Evolutionary conservation across 2,329 filamentous ascomycete genomes (phyloP).

Genomic region (Aureobasidium sp.): DNA sequence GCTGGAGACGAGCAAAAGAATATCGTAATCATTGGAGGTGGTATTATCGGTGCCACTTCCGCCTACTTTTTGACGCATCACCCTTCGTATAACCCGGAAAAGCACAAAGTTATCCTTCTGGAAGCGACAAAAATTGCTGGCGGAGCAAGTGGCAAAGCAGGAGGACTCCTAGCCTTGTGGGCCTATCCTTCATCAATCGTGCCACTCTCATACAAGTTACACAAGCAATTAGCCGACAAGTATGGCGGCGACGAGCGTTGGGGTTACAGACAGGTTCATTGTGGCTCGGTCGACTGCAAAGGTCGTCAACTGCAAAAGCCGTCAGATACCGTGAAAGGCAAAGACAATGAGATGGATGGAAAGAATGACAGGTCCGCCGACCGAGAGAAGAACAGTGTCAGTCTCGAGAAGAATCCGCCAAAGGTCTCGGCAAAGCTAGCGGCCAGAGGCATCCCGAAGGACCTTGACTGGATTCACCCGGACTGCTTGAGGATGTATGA

Average conservation of each 20-base stretch:
- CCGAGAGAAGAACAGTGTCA: constrained; percentile 37
- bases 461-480: constrained; percentile 77
- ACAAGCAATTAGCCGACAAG: constrained; percentile 75
- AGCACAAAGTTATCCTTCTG: constrained; percentile 75
- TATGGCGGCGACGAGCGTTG: constrained; percentile 71
- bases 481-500: constrained; percentile 64
- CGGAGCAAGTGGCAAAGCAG: constrained; percentile 92
- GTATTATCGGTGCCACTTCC: constrained; percentile 85
- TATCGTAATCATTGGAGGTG: constrained; percentile 56
- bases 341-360: constrained; percentile 26
- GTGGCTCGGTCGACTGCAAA: constrained; percentile 56
- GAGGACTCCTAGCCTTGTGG: constrained; percentile 83
- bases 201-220: constrained; percentile 75
- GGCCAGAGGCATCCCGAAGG: constrained; percentile 60
- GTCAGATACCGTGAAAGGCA: constrained; percentile 24
- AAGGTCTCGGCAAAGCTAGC: constrained; percentile 46
- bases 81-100: constrained; percentile 65
- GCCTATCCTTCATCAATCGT: constrained; percentile 82
- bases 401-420: constrained; percentile 49
- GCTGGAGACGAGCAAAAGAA: constrained; percentile 24
- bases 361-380: constrained; percentile 24
- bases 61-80: constrained; percentile 90
- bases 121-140: constrained; percentile 81
- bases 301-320: constrained; percentile 17
- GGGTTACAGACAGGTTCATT: constrained; percentile 77